These are phyloP conservation scores for Leccinum uliginosum DNA, from an alignment of 768 basidiomycete species.

Conservation along the genomic window DNA sequence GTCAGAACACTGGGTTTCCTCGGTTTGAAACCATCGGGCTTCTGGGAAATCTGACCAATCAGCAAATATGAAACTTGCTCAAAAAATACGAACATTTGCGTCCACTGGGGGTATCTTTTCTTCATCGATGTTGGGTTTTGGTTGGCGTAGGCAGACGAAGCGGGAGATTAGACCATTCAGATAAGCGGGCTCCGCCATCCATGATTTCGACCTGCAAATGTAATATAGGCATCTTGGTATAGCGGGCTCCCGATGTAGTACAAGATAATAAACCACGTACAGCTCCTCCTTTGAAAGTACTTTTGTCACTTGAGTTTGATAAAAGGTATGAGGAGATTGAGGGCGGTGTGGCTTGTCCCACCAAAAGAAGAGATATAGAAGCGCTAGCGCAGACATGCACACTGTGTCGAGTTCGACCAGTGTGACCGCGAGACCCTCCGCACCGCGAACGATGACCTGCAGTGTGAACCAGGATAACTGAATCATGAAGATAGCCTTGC, in stretches of 20 bases:
- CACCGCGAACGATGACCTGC: not conserved
- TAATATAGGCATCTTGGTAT: not conserved
- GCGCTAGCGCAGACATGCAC: too few species aligned
- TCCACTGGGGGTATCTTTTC: not conserved
- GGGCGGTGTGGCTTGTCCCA: not conserved
- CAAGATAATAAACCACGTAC: not conserved
- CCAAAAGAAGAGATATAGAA: not conserved
- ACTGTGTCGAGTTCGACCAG: not conserved
- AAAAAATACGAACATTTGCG: not conserved
- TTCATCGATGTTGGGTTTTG: not conserved
- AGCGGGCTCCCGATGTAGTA: not conserved
- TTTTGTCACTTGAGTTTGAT: not conserved
- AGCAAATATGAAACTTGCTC: not conserved
- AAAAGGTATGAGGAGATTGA: not conserved
- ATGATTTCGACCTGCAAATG: not conserved
- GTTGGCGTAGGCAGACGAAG: not conserved
- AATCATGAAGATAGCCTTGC: not conserved
- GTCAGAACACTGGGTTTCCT: not conserved
- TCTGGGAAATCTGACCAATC: not conserved
- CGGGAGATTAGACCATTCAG: not conserved
- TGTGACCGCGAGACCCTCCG: not conserved
- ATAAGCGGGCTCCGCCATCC: not conserved
- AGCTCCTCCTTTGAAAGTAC: not conserved
- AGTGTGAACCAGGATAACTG: not conserved
- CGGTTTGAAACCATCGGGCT: not conserved